Conservation (phyloP, 805 yeast species). For the Spathaspora gorwiae region DNA sequence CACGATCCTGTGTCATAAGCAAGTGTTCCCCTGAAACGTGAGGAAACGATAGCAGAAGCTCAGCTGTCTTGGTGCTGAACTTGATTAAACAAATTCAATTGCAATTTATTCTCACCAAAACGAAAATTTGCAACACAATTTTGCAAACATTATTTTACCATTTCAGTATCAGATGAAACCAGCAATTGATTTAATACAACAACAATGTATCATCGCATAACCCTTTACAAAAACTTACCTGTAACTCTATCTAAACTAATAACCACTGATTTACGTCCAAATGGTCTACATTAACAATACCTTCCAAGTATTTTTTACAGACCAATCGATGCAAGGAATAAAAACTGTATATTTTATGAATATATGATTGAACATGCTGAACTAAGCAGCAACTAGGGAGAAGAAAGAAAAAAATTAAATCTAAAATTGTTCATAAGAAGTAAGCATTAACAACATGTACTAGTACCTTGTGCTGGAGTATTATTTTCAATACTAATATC, state of each 20-base stretch:
- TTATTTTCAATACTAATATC: conserved; percentile 33
- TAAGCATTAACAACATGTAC: conserved; percentile 15
- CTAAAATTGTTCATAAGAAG: too few species aligned
- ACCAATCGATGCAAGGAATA: too few species aligned
- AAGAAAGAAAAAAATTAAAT: too few species aligned
- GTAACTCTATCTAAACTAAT: conserved; percentile 94
- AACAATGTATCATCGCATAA: conserved; percentile 92
- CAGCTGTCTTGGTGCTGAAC: conserved; percentile 77
- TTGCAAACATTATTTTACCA: conserved; percentile 82
- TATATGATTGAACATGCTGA: too few species aligned
- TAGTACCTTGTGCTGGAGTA: conserved; percentile 6
- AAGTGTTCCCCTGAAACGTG: conserved; percentile 22
- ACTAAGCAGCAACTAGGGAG: too few species aligned
- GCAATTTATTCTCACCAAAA: conserved; percentile 60
- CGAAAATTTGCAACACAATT: conserved; percentile 51
- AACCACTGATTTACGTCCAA: conserved; percentile 98
- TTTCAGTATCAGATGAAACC: conserved; percentile 96
- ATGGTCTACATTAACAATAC: too few species aligned
- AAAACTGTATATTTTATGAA: too few species aligned
- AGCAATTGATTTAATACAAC: conserved; percentile 97
- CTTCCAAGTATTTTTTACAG: too few species aligned
- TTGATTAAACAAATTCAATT: conserved; percentile 82
- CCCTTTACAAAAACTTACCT: conserved; percentile 92
- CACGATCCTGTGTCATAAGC: conserved; percentile 79
- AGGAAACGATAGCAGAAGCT: conserved; percentile 94